These are phyloP conservation scores for Xylaria arbuscula DNA, from an alignment of 2,329 filamentous ascomycete species.

Conservation along the genomic window DNA sequence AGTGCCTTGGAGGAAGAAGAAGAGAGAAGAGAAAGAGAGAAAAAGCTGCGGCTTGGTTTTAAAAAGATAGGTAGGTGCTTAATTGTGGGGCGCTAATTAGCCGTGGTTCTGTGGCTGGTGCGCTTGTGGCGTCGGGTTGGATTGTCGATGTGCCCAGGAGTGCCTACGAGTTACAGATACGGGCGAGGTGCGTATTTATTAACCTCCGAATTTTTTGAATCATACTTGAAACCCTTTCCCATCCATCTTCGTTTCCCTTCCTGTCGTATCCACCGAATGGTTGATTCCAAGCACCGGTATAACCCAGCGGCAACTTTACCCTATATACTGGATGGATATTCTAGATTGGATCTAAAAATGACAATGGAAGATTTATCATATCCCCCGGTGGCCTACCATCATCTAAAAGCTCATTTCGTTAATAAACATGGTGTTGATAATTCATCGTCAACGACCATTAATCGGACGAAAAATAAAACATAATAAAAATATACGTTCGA, in stretches of 20 bases:
- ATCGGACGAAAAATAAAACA: background rate
- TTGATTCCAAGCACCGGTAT: background rate
- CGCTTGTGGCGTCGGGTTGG: background rate
- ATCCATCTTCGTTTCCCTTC: background rate
- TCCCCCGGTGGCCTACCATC: background rate
- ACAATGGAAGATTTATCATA: background rate
- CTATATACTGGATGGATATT: background rate
- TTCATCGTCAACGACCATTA: background rate
- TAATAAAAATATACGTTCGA: too few relatives aligned
- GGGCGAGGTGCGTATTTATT: too few relatives aligned
- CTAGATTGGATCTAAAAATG: background rate
- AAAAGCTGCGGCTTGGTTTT: conserved; percentile 1
- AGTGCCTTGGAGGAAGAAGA: conserved; percentile 66
- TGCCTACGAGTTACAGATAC: too few relatives aligned
- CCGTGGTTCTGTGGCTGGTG: conserved; percentile 18
- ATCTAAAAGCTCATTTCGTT: conserved; percentile 7
- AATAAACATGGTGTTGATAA: background rate
- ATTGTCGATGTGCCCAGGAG: too few relatives aligned
- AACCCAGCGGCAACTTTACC: background rate
- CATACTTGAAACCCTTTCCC: background rate
- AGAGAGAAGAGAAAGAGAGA: conserved; percentile 44
- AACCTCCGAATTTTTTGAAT: too few relatives aligned
- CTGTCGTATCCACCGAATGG: background rate
- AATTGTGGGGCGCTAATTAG: background rate
- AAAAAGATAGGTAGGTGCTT: conserved; percentile 1